These are phyloP conservation scores for Colletotrichum kahawae DNA, from an alignment of 2,329 filamentous ascomycete genomes.

Conservation along the genomic window DNA sequence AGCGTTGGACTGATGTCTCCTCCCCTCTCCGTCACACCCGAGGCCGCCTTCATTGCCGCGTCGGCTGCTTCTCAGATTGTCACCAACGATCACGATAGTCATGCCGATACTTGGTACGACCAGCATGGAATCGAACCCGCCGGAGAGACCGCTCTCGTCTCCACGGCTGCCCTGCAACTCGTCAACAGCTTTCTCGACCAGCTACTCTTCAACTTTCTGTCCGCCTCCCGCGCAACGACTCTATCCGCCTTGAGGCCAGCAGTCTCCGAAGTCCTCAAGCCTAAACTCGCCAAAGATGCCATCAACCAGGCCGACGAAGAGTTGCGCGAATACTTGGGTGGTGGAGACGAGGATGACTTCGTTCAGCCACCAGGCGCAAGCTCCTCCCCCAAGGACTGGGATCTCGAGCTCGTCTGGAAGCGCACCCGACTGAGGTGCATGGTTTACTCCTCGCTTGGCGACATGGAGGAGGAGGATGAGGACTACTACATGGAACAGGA, in stretches of 20 bases:
- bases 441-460: conserved; percentile 96
- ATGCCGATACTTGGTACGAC: conserved; percentile 72
- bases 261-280: conserved; percentile 85
- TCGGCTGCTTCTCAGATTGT: conserved; percentile 91
- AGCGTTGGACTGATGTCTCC: conserved; percentile 67
- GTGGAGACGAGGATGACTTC: conserved; percentile 75
- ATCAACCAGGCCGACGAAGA: conserved; percentile 86
- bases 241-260: conserved; percentile 79
- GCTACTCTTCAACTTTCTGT: conserved; percentile 89
- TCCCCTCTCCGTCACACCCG: conserved; percentile 72
- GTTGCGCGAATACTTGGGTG: conserved; percentile 84
- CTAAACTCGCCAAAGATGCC: conserved; percentile 84
- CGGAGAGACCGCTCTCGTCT: conserved; percentile 74
- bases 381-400: conserved; percentile 69
- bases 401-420: conserved; percentile 94
- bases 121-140: conserved; percentile 70
- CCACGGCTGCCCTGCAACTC: conserved; percentile 73
- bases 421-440: conserved; percentile 91
- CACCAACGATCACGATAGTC: conserved; percentile 83
- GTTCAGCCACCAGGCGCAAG: conserved; percentile 56
- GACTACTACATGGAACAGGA: conserved; percentile 86
- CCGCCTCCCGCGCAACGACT: conserved; percentile 77
- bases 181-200: conserved; percentile 95
- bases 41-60: conserved; percentile 85
- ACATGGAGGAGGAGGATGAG: conserved; percentile 98